These are phyloP conservation scores for Sporothrix globosa DNA, from an alignment of 2,329 filamentous ascomycete genomes.

Conservation along the genomic window DNA sequence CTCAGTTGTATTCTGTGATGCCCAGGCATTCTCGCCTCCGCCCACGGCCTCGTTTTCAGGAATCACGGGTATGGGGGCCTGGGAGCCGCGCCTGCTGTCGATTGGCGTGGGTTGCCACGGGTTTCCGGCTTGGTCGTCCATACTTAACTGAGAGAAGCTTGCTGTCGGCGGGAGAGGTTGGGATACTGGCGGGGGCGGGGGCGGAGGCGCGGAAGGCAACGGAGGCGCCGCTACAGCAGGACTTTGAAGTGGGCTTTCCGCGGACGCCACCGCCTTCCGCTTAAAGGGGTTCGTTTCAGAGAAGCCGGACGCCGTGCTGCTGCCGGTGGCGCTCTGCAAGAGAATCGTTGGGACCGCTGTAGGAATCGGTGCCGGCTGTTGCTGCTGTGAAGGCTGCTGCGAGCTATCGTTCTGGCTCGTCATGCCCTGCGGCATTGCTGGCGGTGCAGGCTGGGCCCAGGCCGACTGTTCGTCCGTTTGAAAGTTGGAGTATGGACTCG, in stretches of 20 bases:
- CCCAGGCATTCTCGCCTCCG: constrained; percentile 45
- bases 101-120: constrained; percentile 50
- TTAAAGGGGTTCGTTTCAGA: constrained; percentile 60
- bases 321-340: constrained; percentile 40
- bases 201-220: neutral
- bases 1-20: constrained; percentile 37
- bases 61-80: constrained; percentile 36
- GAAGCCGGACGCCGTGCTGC: constrained; percentile 31
- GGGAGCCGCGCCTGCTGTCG: constrained; percentile 42
- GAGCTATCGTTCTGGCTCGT: neutral
- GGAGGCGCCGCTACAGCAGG: neutral
- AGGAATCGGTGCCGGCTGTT: constrained; percentile 12
- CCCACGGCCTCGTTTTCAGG: constrained; percentile 42
- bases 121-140: constrained; percentile 51
- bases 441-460: constrained; percentile 40
- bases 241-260: constrained; percentile 28
- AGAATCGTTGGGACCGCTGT: constrained; percentile 43
- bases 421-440: neutral
- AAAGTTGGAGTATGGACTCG: constrained; percentile 38
- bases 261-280: constrained; percentile 47
- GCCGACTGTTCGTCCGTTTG: constrained; percentile 44
- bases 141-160: constrained; percentile 49
- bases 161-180: constrained; percentile 42
- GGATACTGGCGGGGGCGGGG: constrained; percentile 36
- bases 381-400: constrained; percentile 13